Evolutionary conservation across 495 filamentous ascomycete species (phyloP).

Genomic region (Penicillium fimorum): DNA sequence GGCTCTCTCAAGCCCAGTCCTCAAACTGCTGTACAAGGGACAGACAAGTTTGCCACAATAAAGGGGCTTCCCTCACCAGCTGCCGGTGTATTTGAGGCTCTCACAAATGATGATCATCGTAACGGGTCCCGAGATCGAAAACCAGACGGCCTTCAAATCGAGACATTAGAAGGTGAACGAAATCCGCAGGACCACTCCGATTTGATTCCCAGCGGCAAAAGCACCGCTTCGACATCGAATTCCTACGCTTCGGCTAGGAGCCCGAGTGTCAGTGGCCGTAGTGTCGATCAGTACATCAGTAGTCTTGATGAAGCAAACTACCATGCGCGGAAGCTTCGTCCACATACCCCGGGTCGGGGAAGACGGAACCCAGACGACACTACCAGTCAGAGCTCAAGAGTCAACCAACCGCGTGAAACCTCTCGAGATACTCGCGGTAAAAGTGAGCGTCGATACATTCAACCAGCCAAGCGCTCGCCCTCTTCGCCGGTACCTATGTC

Average conservation of each 20-base stretch:
- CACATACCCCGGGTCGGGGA: slow-evolving; percentile 58
- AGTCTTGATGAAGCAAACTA: slow-evolving; percentile 76
- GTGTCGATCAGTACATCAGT: slow-evolving; percentile 82
- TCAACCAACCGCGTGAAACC: slow-evolving; percentile 52
- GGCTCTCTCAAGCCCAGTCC: slow-evolving; percentile 45
- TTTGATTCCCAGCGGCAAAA: slow-evolving; percentile 43
- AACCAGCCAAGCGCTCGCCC: slow-evolving; percentile 80
- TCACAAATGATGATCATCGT: slow-evolving; percentile 58
- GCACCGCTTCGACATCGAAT: slow-evolving; percentile 48
- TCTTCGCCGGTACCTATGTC: slow-evolving; percentile 92
- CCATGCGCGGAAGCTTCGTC: slow-evolving; percentile 54
- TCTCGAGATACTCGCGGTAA: slow-evolving; percentile 71
- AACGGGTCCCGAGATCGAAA: slow-evolving; percentile 79
- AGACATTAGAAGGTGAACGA: slow-evolving; percentile 58
- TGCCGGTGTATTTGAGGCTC: slow-evolving; percentile 50
- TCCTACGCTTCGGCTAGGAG: slow-evolving; percentile 49
- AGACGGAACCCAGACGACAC: slow-evolving; percentile 51
- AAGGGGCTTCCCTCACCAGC: slow-evolving; percentile 61
- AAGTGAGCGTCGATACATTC: slow-evolving; percentile 64
- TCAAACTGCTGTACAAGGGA: slow-evolving; percentile 52
- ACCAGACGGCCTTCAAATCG: slow-evolving; percentile 76
- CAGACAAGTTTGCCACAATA: slow-evolving; percentile 41
- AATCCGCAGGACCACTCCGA: slow-evolving; percentile 23
- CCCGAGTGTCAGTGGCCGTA: slow-evolving; percentile 58
- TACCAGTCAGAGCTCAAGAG: slow-evolving; percentile 45